phyloP scores from a whole-genome alignment of 768 basidiomycete species.

The Russula dissimulans region DNA sequence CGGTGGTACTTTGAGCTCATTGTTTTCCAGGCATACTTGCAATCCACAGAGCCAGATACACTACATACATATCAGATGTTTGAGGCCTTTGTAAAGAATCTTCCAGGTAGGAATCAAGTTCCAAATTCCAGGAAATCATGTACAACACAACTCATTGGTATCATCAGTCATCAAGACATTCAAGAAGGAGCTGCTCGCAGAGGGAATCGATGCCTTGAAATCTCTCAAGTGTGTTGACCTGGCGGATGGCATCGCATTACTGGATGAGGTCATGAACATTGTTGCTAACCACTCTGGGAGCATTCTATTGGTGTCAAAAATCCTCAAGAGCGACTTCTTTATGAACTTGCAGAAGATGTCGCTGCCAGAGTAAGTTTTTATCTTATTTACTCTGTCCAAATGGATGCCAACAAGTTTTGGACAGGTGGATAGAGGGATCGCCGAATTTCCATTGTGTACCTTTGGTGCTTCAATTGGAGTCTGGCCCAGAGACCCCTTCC shows the following conservation, averaged over 20 bases:
- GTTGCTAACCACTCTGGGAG: conserved; percentile 78
- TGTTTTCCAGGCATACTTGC: conserved; percentile 84
- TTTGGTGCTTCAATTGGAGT: conserved; percentile 38
- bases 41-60: conserved; percentile 73
- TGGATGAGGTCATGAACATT: conserved; percentile 84
- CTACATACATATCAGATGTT: conserved; percentile 65
- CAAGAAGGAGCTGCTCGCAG: conserved; percentile 75
- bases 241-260: conserved; percentile 62
- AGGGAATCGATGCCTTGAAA: conserved; percentile 70
- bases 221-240: conserved; percentile 69
- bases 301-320: conserved; percentile 84
- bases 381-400: background rate
- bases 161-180: conserved; percentile 85
- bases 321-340: conserved; percentile 94
- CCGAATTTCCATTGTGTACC: conserved; percentile 88
- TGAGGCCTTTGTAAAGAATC: conserved; percentile 70
- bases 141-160: background rate
- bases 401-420: background rate
- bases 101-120: conserved; percentile 55
- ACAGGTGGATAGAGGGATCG: conserved; percentile 80
- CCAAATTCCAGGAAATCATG: conserved; percentile 41
- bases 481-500: conserved; percentile 23
- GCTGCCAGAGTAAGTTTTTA: conserved; percentile 66
- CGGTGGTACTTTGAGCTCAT: conserved; percentile 80
- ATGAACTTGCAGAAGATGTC: conserved; percentile 93